Percentiles rank a stretch among this genome's conserved stretches.
Conservation (phyloP, 2,329 filamentous ascomycete species). For the Hysterium pulicare region DNA sequence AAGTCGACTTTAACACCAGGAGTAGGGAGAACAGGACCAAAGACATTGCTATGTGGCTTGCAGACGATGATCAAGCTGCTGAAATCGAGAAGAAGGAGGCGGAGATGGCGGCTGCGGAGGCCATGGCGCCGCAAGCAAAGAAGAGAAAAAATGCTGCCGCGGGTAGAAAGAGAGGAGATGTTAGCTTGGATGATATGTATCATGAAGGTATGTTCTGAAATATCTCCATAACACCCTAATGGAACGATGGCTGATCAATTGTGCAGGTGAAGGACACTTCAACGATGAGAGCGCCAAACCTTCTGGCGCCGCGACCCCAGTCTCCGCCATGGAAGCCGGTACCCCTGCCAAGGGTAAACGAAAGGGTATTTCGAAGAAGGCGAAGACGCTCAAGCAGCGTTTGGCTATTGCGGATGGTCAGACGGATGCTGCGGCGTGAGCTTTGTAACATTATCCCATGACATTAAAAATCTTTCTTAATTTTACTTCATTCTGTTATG, state of each 20-base stretch:
- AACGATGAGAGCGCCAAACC: constrained; percentile 72
- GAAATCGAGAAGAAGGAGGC: constrained; percentile 90
- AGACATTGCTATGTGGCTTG: constrained; percentile 98
- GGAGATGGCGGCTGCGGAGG: constrained; percentile 69
- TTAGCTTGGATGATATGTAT: constrained; percentile 91
- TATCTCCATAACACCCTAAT: neutral
- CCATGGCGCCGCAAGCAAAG: constrained; percentile 37
- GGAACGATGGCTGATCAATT: constrained; percentile 20
- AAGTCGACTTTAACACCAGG: constrained; percentile 95
- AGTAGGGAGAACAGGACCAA: constrained; percentile 89
- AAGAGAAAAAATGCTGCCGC: constrained; percentile 53
- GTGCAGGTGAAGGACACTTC: constrained; percentile 87
- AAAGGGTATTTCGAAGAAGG: constrained; percentile 49
- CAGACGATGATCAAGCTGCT: constrained; percentile 93
- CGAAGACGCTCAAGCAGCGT: constrained; percentile 50
- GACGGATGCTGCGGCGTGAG: constrained; percentile 1
- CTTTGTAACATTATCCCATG: constrained; percentile 3
- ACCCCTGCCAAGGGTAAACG: constrained; percentile 52
- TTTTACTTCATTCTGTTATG: no score
- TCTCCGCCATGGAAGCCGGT: constrained; percentile 45
- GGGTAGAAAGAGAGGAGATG: constrained; percentile 52
- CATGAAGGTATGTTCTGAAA: constrained; percentile 77
- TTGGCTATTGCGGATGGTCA: constrained; percentile 48
- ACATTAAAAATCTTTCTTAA: no score
- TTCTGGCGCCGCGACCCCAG: constrained; percentile 81